These are phyloP conservation scores for Amanita pallidorosea DNA, from an alignment of 768 basidiomycete genomes.

Conservation along the genomic window DNA sequence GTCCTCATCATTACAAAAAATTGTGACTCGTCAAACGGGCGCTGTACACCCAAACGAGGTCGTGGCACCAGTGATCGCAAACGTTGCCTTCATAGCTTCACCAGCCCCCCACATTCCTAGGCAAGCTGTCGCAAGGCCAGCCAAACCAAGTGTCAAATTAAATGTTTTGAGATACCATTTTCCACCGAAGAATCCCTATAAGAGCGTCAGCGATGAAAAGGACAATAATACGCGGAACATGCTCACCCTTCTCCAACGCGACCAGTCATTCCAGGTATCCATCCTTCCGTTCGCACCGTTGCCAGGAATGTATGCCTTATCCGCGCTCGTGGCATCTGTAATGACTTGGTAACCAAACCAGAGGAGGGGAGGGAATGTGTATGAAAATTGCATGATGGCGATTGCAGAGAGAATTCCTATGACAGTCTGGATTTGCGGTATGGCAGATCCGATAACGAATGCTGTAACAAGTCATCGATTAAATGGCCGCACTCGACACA, in stretches of 20 bases:
- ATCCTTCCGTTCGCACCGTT: conserved; percentile 17
- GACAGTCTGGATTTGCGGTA: conserved; percentile 47
- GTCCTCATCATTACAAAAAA: background rate
- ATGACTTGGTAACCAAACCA: conserved; percentile 26
- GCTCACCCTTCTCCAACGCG: conserved; percentile 27
- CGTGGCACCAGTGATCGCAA: conserved; percentile 25
- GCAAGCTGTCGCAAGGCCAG: conserved; percentile 34
- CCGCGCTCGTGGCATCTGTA: conserved; percentile 27
- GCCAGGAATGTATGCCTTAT: conserved; percentile 19
- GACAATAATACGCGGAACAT: background rate
- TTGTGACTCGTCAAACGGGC: conserved; percentile 22
- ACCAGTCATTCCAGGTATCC: conserved; percentile 29
- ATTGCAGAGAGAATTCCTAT: conserved; percentile 46
- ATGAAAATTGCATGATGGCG: conserved; percentile 53
- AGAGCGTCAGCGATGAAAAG: background rate
- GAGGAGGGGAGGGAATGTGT: conserved; percentile 39
- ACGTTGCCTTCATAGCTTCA: conserved; percentile 29
- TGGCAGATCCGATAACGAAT: conserved; percentile 43
- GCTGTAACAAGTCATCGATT: conserved; percentile 29
- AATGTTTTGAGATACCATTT: conserved; percentile 37
- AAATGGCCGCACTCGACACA: conserved; percentile 51
- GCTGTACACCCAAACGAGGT: conserved; percentile 47
- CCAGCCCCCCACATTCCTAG: conserved; percentile 43
- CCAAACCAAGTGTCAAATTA: conserved; percentile 38
- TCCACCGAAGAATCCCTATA: conserved; percentile 31